These are phyloP conservation scores for Sutorius australiensis DNA, from an alignment of 768 basidiomycete species.

Conservation along the genomic window DNA sequence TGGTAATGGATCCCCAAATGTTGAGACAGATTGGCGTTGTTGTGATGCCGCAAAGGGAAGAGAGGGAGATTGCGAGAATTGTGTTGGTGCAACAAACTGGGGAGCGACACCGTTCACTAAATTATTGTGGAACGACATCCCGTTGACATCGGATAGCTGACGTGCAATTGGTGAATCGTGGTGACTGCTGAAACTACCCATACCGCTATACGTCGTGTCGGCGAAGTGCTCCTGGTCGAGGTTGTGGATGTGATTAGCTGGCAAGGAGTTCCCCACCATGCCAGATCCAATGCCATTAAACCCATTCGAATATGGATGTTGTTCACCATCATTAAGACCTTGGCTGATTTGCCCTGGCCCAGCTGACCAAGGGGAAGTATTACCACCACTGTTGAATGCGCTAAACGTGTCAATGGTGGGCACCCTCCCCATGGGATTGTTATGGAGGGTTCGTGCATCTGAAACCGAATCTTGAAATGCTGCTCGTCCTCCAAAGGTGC, in stretches of 20 bases:
- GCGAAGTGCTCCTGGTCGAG: constrained; percentile 27
- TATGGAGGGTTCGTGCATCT: constrained; percentile 38
- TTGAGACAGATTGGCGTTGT: constrained; percentile 20
- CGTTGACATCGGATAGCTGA: constrained; percentile 25
- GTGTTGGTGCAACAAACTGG: constrained; percentile 18
- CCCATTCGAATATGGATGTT: constrained; percentile 23
- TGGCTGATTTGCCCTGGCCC: constrained; percentile 23
- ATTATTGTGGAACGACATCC: constrained; percentile 17
- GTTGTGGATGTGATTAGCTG: constrained; percentile 20
- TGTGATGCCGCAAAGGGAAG: constrained; percentile 17
- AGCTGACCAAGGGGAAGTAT: constrained; percentile 34
- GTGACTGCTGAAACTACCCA: constrained; percentile 20
- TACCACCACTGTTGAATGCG: constrained; percentile 31
- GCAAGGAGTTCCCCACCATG: constrained; percentile 13
- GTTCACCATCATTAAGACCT: constrained; percentile 20
- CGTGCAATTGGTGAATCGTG: constrained; percentile 23
- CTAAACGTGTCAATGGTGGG: constrained; percentile 39
- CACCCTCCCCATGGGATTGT: constrained; percentile 29
- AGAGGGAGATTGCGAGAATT: constrained; percentile 21
- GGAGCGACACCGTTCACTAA: constrained; percentile 18
- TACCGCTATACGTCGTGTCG: constrained; percentile 22
- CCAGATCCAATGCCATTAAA: constrained; percentile 21
- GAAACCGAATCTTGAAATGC: constrained; percentile 39
- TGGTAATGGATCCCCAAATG: constrained; percentile 21
- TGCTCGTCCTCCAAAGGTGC: constrained; percentile 34